Percentiles rank a stretch among this genome's conserved stretches.
phyloP scores from a whole-genome alignment of 1,139 yeast species.

The Meyerozyma elateridarum region DNA sequence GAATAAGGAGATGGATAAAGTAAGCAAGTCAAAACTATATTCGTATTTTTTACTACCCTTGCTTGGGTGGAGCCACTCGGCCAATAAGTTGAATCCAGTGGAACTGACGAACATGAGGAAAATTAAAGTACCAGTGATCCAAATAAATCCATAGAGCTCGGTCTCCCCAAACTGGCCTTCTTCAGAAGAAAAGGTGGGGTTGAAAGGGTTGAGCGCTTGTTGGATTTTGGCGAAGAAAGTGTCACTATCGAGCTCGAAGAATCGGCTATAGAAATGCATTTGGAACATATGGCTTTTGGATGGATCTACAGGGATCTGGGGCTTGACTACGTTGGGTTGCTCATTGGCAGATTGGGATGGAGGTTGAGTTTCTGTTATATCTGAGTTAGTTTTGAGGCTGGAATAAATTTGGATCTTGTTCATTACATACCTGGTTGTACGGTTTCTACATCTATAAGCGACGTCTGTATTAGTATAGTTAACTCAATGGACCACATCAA shows the following conservation, averaged over 20 bases:
- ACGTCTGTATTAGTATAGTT: conserved; percentile 1
- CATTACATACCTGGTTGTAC: conserved; percentile 4
- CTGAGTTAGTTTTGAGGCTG: conserved; percentile 6
- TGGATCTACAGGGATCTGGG: conserved; percentile 15
- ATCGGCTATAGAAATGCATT: conserved; percentile 51
- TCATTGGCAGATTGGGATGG: conserved; percentile 2
- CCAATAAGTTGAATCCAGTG: conserved; percentile 44
- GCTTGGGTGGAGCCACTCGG: conserved; percentile 41
- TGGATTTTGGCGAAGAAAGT: conserved; percentile 48
- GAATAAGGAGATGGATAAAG: conserved; percentile 60
- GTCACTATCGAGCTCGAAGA: conserved; percentile 60
- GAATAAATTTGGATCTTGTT: no score
- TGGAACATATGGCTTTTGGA: conserved; percentile 45
- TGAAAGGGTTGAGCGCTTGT: conserved; percentile 43
- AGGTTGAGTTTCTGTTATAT: conserved; percentile 6
- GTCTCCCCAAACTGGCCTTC: conserved; percentile 34
- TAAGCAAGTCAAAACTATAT: conserved; percentile 57
- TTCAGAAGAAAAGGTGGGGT: conserved; percentile 16
- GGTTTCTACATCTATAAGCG: conserved; percentile 2
- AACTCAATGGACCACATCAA: no score
- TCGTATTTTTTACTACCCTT: conserved; percentile 39
- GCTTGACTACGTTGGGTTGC: conserved; percentile 17
- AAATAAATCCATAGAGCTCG: conserved; percentile 77
- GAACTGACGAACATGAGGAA: conserved; percentile 70
- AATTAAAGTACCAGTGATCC: conserved; percentile 80